These are phyloP conservation scores for Cyberlindnera suaveolens DNA, from an alignment of 805 yeast genomes.

Conservation along the genomic window DNA sequence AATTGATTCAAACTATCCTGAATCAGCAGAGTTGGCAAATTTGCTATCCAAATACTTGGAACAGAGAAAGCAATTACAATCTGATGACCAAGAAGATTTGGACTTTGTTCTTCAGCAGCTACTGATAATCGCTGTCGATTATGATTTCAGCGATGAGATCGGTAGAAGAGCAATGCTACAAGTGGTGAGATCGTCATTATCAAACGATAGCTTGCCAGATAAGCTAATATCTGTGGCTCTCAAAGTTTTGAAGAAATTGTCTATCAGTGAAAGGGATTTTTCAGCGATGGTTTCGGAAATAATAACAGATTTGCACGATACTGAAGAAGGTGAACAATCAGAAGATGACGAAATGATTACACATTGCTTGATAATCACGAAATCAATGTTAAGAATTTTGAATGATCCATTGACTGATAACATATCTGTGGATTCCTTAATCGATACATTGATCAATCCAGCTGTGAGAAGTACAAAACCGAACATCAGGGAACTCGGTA, in stretches of 20 bases:
- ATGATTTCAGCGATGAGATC: slow-evolving; percentile 85
- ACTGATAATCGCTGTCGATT: slow-evolving; percentile 55
- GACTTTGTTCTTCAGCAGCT: slow-evolving; percentile 76
- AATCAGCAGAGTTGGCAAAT: slow-evolving; percentile 63
- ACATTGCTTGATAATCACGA: slow-evolving; percentile 64
- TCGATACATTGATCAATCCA: slow-evolving; percentile 74
- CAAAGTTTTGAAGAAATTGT: slow-evolving; percentile 59
- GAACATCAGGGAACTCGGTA: slow-evolving; percentile 53
- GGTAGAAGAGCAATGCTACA: slow-evolving; percentile 76
- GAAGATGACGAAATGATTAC: slow-evolving; percentile 37
- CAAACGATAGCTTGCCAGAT: slow-evolving; percentile 51
- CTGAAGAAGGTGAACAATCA: slow-evolving; percentile 26
- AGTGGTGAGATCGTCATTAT: slow-evolving; percentile 51
- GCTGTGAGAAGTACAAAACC: slow-evolving; percentile 59
- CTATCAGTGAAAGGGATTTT: slow-evolving; percentile 79
- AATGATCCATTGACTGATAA: slow-evolving; percentile 61
- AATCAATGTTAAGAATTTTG: slow-evolving; percentile 61
- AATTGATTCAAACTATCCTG: slow-evolving; percentile 72
- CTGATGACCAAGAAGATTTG: slow-evolving; percentile 45
- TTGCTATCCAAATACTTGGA: slow-evolving; percentile 50
- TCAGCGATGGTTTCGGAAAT: slow-evolving; percentile 80
- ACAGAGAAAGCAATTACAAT: slow-evolving; percentile 30
- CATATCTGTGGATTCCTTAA: slow-evolving; percentile 57
- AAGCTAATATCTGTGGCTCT: slow-evolving; percentile 48
- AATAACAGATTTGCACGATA: slow-evolving; percentile 77